Conservation (phyloP, 345 rosid species). For the Syzygium aromaticum region DNA sequence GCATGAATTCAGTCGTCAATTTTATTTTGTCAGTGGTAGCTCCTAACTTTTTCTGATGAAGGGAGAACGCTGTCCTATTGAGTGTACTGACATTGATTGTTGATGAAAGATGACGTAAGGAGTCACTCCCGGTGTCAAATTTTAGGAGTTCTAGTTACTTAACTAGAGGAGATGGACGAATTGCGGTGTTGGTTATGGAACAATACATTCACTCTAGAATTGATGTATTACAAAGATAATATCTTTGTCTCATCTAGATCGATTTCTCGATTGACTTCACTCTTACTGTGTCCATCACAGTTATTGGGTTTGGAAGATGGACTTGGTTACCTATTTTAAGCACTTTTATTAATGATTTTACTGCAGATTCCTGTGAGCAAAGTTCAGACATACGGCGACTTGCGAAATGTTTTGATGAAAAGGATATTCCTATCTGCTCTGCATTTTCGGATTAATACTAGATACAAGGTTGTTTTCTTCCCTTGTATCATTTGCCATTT, state of each 20-base stretch:
- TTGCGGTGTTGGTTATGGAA: neutral
- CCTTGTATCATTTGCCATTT: neutral
- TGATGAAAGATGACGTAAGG: neutral
- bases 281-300: neutral
- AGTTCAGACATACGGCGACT: constrained; percentile 82
- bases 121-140: neutral
- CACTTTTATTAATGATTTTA: constrained; percentile 2
- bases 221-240: neutral
- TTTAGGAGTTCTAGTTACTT: neutral
- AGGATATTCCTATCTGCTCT: constrained; percentile 96
- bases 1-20: neutral
- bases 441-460: constrained; percentile 94
- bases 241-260: neutral
- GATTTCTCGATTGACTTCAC: neutral
- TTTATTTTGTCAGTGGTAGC: neutral
- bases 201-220: neutral
- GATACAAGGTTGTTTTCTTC: constrained; percentile 71
- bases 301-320: neutral
- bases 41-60: neutral
- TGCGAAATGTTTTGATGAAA: constrained; percentile 94
- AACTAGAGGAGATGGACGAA: neutral
- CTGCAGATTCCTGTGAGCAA: constrained; percentile 90
- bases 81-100: neutral
- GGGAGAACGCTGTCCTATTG: neutral
- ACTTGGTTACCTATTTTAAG: neutral